Evolutionary conservation across 108 stramenopile species (phyloP).

Genomic region (Stephanodiscus triporus): DNA sequence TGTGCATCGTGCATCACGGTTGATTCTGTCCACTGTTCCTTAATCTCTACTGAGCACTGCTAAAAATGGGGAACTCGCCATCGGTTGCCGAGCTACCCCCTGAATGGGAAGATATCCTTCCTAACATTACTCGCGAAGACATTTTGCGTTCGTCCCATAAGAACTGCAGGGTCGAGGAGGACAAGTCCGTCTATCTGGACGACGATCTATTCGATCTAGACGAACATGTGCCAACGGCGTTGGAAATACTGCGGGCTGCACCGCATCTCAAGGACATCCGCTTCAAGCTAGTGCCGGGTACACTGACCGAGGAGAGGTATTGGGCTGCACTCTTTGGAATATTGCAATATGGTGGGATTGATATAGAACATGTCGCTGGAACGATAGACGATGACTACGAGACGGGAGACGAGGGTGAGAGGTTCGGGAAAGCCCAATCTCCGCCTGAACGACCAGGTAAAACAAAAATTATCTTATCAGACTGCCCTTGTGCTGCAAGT

Average conservation of each 20-base stretch:
- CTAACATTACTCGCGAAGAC: constrained; percentile 32
- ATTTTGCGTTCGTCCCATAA: constrained; percentile 29
- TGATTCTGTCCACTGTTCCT: neutral
- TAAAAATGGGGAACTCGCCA: constrained; percentile 16
- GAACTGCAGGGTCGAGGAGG: constrained; percentile 11
- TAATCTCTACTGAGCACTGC: neutral
- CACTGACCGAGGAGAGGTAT: constrained; percentile 40
- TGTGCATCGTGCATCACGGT: too few relatives aligned
- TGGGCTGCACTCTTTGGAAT: constrained; percentile 44
- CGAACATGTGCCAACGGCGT: constrained; percentile 33
- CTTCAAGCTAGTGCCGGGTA: constrained; percentile 47
- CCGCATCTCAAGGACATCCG: constrained; percentile 45
- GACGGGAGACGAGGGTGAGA: constrained; percentile 16
- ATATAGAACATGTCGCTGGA: constrained; percentile 24
- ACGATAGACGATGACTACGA: constrained; percentile 35
- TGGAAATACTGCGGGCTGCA: constrained; percentile 36
- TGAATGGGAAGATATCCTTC: constrained; percentile 36
- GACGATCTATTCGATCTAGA: constrained; percentile 42
- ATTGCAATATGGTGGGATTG: constrained; percentile 32
- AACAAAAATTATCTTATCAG: neutral
- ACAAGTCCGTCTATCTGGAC: constrained; percentile 23
- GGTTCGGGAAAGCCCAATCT: neutral
- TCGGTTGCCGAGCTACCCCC: constrained; percentile 31
- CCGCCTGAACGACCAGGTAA: neutral
- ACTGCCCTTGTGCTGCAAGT: neutral